Base-by-base conservation (phyloP, 176 grass and related monocot genomes). In the Pontederia crassipes region DNA sequence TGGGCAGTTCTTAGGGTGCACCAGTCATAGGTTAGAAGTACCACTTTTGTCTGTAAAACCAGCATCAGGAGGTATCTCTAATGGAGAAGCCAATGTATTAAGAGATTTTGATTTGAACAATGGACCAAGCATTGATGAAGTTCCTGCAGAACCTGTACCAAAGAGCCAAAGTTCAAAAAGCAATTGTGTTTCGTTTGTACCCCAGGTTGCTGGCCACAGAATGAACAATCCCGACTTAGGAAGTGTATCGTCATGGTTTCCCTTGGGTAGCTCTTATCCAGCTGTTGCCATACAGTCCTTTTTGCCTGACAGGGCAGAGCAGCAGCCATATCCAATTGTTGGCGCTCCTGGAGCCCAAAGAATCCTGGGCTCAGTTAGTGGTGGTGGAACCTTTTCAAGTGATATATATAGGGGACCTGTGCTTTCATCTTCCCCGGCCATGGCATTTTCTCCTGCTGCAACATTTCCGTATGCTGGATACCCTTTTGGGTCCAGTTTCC, bases 211-310 rank as follows among this genome's bases (percentile, higher is more conserved):
- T 72, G 78, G 78, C 0, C 29, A 82, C 58, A 87, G 75, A 73
- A 79, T 84, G 78, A 90, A 77, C 48, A 75, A 64, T 53, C n/a
- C 53, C 65, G 80, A 77, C 67, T 62, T 75, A 55, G 78, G 77
- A 69, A 95, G 80, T 63, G 59, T 89, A 28, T 81, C 90, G 53
- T 80, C 86, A 51, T 90, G 90, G 90, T 79, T 87, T 74, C 46
- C 78, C 59, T 17, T 78, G 15, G 68, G 72, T 26, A 79, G 65
- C 58, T 75, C 74, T 68, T 77, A 75, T 61, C 65, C 77, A 52
- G 71, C 83, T 51, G 56, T 89, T 27, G 70, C 82, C 56, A 69
- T 89, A 56, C 83, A 84, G 20, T 77, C 90, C 0, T 95, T 89
- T 73, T 76, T 89, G 17, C 55, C 90, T 56, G 54, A 78, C 54